Evolutionary conservation across 768 basidiomycete genomes (phyloP).

Genomic region (Trametes cinnabarina): DNA sequence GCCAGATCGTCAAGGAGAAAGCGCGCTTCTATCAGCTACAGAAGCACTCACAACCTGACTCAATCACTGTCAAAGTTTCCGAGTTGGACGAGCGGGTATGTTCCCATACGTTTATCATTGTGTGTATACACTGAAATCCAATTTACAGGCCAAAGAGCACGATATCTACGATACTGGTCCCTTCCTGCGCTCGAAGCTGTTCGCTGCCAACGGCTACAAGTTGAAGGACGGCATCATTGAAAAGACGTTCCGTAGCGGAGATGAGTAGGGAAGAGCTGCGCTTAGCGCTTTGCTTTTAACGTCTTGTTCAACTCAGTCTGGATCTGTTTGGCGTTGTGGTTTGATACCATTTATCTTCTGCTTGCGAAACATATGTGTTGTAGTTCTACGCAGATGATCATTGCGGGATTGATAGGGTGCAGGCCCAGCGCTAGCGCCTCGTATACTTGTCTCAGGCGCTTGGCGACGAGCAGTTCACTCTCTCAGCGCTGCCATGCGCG

Average conservation of each 20-base stretch:
- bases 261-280: too few relatives aligned
- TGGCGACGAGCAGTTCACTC: too few relatives aligned
- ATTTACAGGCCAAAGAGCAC: conserved; percentile 85
- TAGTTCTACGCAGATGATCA: not conserved
- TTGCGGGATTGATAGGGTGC: not conserved
- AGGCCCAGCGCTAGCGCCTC: too few relatives aligned
- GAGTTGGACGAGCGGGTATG: conserved; percentile 88
- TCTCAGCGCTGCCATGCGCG: too few relatives aligned
- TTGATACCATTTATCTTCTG: not conserved
- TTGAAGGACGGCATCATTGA: conserved; percentile 62
- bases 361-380: not conserved
- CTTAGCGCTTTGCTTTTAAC: not conserved
- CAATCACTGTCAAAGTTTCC: conserved; percentile 69
- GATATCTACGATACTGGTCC: conserved; percentile 90
- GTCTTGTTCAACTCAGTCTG: too few relatives aligned
- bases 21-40: conserved; percentile 81
- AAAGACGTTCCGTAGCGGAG: conserved; percentile 55
- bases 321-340: too few relatives aligned
- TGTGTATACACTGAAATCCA: too few relatives aligned
- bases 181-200: conserved; percentile 84
- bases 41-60: conserved; percentile 71
- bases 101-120: conserved; percentile 2
- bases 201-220: conserved; percentile 86
- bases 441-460: too few relatives aligned
- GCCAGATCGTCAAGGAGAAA: conserved; percentile 90